These are phyloP conservation scores for Xanthoconium purpureum DNA, from an alignment of 768 basidiomycete species.

Conservation along the genomic window DNA sequence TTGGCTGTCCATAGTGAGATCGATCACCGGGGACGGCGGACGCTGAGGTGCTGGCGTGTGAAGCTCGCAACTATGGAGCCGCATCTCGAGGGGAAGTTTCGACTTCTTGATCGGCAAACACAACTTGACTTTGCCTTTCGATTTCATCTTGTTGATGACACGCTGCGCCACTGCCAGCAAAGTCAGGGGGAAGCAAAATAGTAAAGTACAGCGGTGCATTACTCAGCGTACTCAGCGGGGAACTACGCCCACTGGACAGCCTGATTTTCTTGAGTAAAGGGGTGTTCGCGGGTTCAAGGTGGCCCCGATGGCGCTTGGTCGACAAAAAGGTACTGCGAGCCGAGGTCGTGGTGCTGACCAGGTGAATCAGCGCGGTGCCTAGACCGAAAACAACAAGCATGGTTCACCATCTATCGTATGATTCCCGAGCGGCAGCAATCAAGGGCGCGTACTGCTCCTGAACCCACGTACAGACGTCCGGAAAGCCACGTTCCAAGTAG, in stretches of 20 bases:
- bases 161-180: constrained; percentile 22
- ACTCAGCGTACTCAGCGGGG: constrained; percentile 22
- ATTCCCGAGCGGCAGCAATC: constrained; percentile 30
- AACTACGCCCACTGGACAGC: constrained; percentile 14
- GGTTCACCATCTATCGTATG: constrained; percentile 27
- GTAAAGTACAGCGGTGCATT: background rate
- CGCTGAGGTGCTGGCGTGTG: background rate
- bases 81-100: constrained; percentile 15
- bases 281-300: constrained; percentile 5
- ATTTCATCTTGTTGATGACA: constrained; percentile 26
- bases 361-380: constrained; percentile 4
- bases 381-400: background rate
- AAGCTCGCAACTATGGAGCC: constrained; percentile 11
- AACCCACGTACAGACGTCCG: constrained; percentile 38
- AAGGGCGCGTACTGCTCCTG: constrained; percentile 38
- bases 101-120: constrained; percentile 16
- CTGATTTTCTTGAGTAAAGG: constrained; percentile 20
- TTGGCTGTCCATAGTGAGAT: constrained; percentile 18
- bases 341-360: constrained; percentile 11
- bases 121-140: constrained; percentile 26
- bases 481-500: constrained; percentile 38
- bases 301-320: constrained; percentile 11
- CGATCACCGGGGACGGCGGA: constrained; percentile 14
- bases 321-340: constrained; percentile 1
- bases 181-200: constrained; percentile 2